Base-by-base conservation (phyloP, 2,329 filamentous ascomycete species). In the Lecanosticta acicola region DNA sequence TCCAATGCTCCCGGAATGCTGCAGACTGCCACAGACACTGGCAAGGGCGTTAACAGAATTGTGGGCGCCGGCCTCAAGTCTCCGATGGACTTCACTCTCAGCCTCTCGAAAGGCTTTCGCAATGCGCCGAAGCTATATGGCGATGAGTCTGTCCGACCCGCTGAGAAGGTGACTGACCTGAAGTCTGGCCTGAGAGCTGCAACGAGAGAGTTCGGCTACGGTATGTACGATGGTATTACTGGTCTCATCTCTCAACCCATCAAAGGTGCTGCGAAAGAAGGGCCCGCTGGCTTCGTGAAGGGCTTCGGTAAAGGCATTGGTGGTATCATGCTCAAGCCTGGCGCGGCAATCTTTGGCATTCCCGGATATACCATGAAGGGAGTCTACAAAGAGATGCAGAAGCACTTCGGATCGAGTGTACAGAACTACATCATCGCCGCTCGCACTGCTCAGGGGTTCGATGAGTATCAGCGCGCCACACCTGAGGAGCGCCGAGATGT, bases 81-180 rank as follows among this genome's bases (percentile, higher is more conserved):
- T 0, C 90, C 90, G 0, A 84, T 94, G 76, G 88, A 94, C 64
- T 86, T 95, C 56, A 87, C 86, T 17, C 70, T 95, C 41, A 85
- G 84, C 1, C 67, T 95, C 21, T 84, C 89, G 0, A 85, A 85
- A 63, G 90, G 90, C 0, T 94, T 95, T 63, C 84, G 91, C 61
- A 95, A 95, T 58, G 84, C 86, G 4, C 89, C 90, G 0, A 83
- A 80, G 55, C 71, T 95, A 1, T 95, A 95, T 61, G 85, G 89
- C 34, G 89, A 94, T 58, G 81, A 87, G 1, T 90, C 83, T 1
- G 81, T 95, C 1, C 77, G 87, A 7, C 83, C 84, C n/a, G 71
- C 78, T 1, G 84, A 88, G 47, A 87, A 87, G 56, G 85, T 95
- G 3, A 89, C 85, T 0, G 84, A 83, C 41, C 71, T 94, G 40